Base-by-base conservation (phyloP, 2,329 filamentous ascomycete species). In the Fusarium clavum region DNA sequence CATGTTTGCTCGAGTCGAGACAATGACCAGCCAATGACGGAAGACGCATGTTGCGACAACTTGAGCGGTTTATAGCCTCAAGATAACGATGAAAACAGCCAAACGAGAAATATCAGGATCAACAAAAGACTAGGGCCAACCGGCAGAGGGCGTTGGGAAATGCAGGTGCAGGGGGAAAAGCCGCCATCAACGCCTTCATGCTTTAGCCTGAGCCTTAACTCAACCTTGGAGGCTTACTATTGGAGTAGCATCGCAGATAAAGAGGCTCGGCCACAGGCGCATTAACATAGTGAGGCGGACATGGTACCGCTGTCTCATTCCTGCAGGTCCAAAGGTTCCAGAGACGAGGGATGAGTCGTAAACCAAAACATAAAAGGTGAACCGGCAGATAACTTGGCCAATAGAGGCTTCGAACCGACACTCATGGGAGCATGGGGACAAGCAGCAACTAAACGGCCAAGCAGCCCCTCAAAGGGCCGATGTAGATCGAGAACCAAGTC, bases 381-480 rank as follows among this genome's bases (percentile, higher is more conserved):
- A 29, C 32, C 44, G n/a, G 43, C 48, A 46, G 51, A 58, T 49
- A 57, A 44, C 9, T 54, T 70, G 43, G 62, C 73, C 72, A 74
- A 74, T 75, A 32, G 45, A 54, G 41, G 27, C 41, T 41, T 47
- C 57, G 52, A 51, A 41, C 10, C 18, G 47, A 52, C 56, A 55
- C 70, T 70, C 70, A 73, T 73, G 72, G 60, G 62, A 61, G 55
- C 67, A 73, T 51, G 69, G 43, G 63, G 59, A 57, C 38, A 41
- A 65, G 48, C 60, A 49, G 58, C 64, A 56, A 24, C 34, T 34
- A 64, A 43, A 41, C 32, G 51, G 41, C 30, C 64, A 57, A 57
- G 58, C 30, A 45, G 55, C 65, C 64, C 65, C 69, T 73, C 62
- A 74, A 66, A 68, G 34, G 56, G 56, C 53, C 59, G 51, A 40